These are phyloP conservation scores for Hippophae gyantsensis DNA, from an alignment of 306 rosid species.

Conservation along the genomic window DNA sequence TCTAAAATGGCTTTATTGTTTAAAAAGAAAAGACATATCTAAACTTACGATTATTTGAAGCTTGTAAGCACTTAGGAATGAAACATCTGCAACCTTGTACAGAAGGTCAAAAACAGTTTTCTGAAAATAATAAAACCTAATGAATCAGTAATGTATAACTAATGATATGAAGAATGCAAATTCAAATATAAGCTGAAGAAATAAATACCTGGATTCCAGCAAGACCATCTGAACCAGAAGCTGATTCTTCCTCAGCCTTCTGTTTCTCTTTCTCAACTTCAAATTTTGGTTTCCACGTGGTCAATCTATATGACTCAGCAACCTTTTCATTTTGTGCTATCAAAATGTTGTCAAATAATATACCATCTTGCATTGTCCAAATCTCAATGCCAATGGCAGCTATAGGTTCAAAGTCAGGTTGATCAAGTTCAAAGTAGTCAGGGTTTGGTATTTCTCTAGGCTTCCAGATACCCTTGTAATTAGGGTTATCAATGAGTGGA, in stretches of 20 bases:
- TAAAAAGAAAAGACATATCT: neutral
- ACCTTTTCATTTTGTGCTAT: constrained; percentile 59
- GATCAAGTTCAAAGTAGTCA: constrained; percentile 59
- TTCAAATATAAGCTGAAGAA: neutral
- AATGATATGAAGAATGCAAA: no score
- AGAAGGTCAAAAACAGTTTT: constrained; percentile 70
- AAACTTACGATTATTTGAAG: constrained; percentile 46
- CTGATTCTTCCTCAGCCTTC: constrained; percentile 56
- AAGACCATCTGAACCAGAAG: constrained; percentile 48
- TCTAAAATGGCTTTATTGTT: neutral
- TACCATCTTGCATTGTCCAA: constrained; percentile 98
- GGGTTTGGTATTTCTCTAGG: constrained; percentile 83
- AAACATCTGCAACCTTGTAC: constrained; percentile 69
- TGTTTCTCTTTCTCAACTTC: constrained; percentile 68
- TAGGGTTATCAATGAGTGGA: constrained; percentile 73
- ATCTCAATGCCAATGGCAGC: constrained; percentile 93
- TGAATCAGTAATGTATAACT: no score
- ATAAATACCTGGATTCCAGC: constrained; percentile 49
- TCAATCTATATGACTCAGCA: constrained; percentile 58
- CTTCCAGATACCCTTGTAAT: constrained; percentile 92
- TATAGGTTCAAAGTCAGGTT: constrained; percentile 72
- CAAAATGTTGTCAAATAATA: constrained; percentile 78
- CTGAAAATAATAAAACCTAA: constrained; percentile 29
- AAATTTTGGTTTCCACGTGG: constrained; percentile 84
- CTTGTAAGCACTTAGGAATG: constrained; percentile 60